Evolutionary conservation across 805 yeast species (phyloP).

Genomic region (Suhomyces tanzawaensis): DNA sequence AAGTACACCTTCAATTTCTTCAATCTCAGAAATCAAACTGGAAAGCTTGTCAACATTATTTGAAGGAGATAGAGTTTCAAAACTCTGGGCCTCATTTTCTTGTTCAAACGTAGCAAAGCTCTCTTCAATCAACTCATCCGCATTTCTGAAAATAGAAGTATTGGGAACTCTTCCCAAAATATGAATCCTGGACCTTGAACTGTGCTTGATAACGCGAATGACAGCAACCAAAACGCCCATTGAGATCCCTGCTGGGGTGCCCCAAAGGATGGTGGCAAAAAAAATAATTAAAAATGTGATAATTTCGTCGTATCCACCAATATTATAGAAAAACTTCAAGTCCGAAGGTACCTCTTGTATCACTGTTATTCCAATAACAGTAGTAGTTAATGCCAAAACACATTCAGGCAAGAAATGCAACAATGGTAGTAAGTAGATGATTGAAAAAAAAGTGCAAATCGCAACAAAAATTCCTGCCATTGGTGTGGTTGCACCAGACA

Average conservation of each 20-base stretch:
- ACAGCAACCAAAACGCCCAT: conserved; percentile 36
- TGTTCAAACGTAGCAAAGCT: conserved; percentile 17
- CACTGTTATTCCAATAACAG: conserved; percentile 52
- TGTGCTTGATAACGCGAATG: conserved; percentile 34
- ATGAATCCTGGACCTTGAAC: conserved; percentile 43
- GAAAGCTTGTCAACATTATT: not conserved
- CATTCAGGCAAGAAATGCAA: conserved; percentile 29
- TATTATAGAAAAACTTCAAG: conserved; percentile 18
- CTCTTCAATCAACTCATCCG: conserved; percentile 56
- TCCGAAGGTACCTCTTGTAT: conserved; percentile 28
- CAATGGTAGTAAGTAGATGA: conserved; percentile 23
- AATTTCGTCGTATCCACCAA: conserved; percentile 23
- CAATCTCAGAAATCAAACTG: conserved; percentile 27
- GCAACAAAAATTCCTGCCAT: conserved; percentile 37
- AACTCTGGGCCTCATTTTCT: not conserved
- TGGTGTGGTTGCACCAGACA: conserved; percentile 50
- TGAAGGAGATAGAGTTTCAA: conserved; percentile 1
- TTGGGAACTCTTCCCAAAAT: conserved; percentile 42
- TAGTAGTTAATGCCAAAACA: conserved; percentile 34
- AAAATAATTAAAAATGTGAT: conserved; percentile 21
- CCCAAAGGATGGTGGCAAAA: conserved; percentile 31
- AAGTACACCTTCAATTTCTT: conserved; percentile 66
- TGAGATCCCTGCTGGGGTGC: conserved; percentile 37
- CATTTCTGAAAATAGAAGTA: conserved; percentile 63
- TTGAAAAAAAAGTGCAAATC: conserved; percentile 21